Evolutionary conservation across 2,329 filamentous ascomycete genomes (phyloP).

Genomic region (Cladosporium sp.): DNA sequence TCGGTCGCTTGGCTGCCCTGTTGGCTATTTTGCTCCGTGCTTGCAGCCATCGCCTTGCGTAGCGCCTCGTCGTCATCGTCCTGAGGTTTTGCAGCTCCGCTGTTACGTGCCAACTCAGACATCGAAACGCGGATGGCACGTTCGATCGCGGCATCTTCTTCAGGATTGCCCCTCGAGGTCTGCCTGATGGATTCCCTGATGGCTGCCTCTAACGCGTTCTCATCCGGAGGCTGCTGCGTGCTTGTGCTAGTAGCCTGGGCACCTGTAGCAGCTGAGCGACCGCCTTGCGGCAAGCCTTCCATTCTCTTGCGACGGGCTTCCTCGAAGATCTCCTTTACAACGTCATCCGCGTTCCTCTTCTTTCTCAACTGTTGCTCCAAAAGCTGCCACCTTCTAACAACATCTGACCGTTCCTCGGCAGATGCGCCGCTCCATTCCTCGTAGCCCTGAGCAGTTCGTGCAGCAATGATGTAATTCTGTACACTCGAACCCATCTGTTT

Average conservation of each 20-base stretch:
- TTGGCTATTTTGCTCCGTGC: conserved; percentile 36
- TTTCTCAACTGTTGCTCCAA: conserved; percentile 56
- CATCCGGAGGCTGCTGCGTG: background rate
- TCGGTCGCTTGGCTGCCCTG: background rate
- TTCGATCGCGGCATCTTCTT: conserved; percentile 69
- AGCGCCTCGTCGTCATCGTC: conserved; percentile 29
- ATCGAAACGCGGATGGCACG: conserved; percentile 70
- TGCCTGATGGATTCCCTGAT: conserved; percentile 66
- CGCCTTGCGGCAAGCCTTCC: background rate
- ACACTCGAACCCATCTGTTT: conserved; percentile 66
- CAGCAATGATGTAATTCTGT: conserved; percentile 74
- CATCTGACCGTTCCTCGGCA: conserved; percentile 57
- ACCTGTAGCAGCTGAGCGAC: background rate
- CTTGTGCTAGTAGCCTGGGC: background rate
- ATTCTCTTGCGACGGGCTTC: conserved; percentile 30
- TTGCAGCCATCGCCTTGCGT: conserved; percentile 48
- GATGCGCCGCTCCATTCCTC: conserved; percentile 57
- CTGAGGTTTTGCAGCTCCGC: conserved; percentile 41
- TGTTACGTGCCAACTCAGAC: conserved; percentile 53
- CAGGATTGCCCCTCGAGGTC: conserved; percentile 64
- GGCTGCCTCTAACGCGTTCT: conserved; percentile 61
- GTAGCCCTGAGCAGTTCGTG: conserved; percentile 70
- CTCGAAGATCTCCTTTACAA: conserved; percentile 40
- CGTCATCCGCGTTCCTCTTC: conserved; percentile 55
- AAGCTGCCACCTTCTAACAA: conserved; percentile 63